Conservation (phyloP, 2,329 filamentous ascomycete species). For the Lecanicillium sp. region DNA sequence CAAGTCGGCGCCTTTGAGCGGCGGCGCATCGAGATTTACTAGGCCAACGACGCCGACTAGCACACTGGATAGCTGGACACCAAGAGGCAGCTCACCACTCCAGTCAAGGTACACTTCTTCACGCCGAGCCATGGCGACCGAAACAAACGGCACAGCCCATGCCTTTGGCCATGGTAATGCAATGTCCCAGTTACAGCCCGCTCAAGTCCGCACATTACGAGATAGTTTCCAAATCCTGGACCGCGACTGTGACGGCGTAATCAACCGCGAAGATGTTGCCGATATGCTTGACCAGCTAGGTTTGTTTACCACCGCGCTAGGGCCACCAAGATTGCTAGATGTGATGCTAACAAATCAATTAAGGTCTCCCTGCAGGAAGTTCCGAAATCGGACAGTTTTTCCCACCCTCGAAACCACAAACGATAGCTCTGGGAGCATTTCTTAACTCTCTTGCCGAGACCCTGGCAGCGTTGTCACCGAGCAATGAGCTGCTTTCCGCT, state of each 20-base stretch:
- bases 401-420: conserved; percentile 59
- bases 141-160: conserved; percentile 25
- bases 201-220: conserved; percentile 78
- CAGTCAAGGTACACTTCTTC: conserved; percentile 11
- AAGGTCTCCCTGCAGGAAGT: conserved; percentile 65
- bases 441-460: conserved; percentile 72
- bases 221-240: conserved; percentile 94
- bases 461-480: conserved; percentile 65
- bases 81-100: conserved; percentile 19
- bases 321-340: neutral
- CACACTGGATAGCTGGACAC: conserved; percentile 28
- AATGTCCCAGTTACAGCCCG: conserved; percentile 66
- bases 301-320: conserved; percentile 28
- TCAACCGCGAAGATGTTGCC: conserved; percentile 74
- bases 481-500: conserved; percentile 74
- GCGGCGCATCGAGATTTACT: conserved; percentile 22
- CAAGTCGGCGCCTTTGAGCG: conserved; percentile 24
- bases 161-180: conserved; percentile 40
- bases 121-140: conserved; percentile 23
- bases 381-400: conserved; percentile 76
- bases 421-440: conserved; percentile 77
- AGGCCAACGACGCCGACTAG: conserved; percentile 33
- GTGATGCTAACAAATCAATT: conserved; percentile 8
- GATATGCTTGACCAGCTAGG: conserved; percentile 84
- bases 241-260: conserved; percentile 73